Evolutionary conservation across 352 stramenopile species (phyloP), one percentile per base, ranked within the genome.

Genomic region (Phytophthora crassamura): DNA sequence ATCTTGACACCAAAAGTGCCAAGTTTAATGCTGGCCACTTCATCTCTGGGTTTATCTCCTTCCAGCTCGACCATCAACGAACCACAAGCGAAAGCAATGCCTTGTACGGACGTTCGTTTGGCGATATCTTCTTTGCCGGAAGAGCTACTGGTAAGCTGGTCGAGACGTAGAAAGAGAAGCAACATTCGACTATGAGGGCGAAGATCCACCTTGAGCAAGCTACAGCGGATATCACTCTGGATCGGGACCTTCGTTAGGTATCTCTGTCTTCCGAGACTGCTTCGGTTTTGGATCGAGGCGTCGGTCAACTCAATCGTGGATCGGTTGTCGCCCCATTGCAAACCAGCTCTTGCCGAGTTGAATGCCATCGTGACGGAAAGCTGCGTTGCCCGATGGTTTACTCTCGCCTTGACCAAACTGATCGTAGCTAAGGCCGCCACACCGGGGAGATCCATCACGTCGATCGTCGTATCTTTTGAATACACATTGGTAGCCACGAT

Each of bases 121-220:
- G 12, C 36, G 11, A 2, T 50, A 22, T 68, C 55, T 34, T 8
- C 14, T 18, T 72, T 69, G 7, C 53, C 40, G 2, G 48, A 38
- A 33, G 69, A 65, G 9, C 25, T 20, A 43, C 70, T 86, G 5
- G 64, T 36, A 5, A 90, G 66, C 28, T 86, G 74, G 16, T 90
- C 78, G 8, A 90, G 60, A 4, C 69, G 77, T 20, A 86, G 42
- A 33, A 84, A 63, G 5, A 90, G 39, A 6, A 89, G 55, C 15
- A 90, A 9, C 25, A 90, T 56, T n/a, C 69, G 75, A 18, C 63
- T 73, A 9, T 70, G 49, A 9, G 75, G 70, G 11, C 49, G 59
- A 45, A 75, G 54, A 11, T 57, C 56, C 18, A 68, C 45, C 16
- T 68, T 68, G 22, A 72, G 18, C 8, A 42, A 46, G 15, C 28